Evolutionary conservation across 2,329 filamentous ascomycete genomes (phyloP), one percentile per base, ranked within the genome.

Genomic region (Xylariales sp.): DNA sequence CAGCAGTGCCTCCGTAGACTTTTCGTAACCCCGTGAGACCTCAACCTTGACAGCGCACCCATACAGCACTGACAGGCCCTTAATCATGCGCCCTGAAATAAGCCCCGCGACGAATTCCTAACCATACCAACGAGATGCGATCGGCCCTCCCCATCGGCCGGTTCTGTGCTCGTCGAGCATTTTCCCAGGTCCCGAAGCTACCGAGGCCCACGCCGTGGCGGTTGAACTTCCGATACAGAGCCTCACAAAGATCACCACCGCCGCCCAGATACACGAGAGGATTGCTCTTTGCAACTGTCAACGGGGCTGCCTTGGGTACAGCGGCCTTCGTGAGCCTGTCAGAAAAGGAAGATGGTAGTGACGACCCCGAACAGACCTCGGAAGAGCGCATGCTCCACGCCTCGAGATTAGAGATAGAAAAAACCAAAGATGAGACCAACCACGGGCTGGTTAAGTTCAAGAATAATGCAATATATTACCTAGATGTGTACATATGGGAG

Each of bases 361-460:
- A 49, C 25, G 66, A 61, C 29, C 58, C 63, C 4, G 60, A 68
- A 14, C 58, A 84, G 54, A 95, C 90, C 3, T 78, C 79, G 18
- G 90, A 96, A 64, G 76, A 76, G 61, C 84, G 88, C 47, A 96
- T 96, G 91, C 75, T 96, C 12, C 78, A 89, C 57, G 79, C 74
- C 3, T 96, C 90, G 25, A 72, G 86, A 29, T 68, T 81, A 39
- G 91, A 96, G 65, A 78, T 95, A 24, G 71, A 72, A 40, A 87
- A 86, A 52, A 73, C 74, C 24, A 74, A 90, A 1, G 70, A 77
- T 1, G 71, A 81, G 5, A 69, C 81, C 41, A 71, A 83, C 20
- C 68, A 67, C 27, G 79, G 82, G 1, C 57, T 88, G 12, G 66
- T 64, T 12, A 74, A 77, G 33, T 52, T 82, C 6, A 64, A 74